Evolutionary conservation across 805 yeast genomes (phyloP).

Genomic region (Trichomonascus vanleenenianus): DNA sequence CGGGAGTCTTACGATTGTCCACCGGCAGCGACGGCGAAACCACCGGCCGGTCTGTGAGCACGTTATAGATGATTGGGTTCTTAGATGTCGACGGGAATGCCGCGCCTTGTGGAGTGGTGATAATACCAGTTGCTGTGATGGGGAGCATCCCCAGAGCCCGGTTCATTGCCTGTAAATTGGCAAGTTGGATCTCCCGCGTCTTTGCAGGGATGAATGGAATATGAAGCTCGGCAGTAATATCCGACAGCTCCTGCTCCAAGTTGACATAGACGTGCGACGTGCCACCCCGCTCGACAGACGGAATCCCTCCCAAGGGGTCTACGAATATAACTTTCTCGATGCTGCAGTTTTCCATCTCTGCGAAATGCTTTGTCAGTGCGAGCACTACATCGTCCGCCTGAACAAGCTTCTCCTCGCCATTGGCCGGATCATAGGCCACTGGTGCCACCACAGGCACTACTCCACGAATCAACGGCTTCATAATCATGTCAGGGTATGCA

Average conservation of each 20-base stretch:
- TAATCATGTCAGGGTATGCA: constrained; percentile 32
- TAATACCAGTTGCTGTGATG: constrained; percentile 63
- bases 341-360: constrained; percentile 28
- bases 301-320: constrained; percentile 85
- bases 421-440: constrained; percentile 51
- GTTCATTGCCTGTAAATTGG: constrained; percentile 61
- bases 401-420: constrained; percentile 33
- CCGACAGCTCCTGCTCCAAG: constrained; percentile 69
- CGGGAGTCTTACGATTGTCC: constrained; percentile 47
- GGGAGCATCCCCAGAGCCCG: constrained; percentile 45
- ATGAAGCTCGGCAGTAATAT: constrained; percentile 53
- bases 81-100: constrained; percentile 37
- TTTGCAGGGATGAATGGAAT: constrained; percentile 45
- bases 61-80: constrained; percentile 85
- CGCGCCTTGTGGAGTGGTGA: constrained; percentile 78
- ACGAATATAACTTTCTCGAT: constrained; percentile 78
- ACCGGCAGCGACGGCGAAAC: constrained; percentile 88
- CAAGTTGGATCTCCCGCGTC: constrained; percentile 47
- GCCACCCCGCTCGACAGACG: constrained; percentile 65
- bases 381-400: constrained; percentile 36
- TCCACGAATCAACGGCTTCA: constrained; percentile 38
- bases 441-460: constrained; percentile 53
- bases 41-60: constrained; percentile 84
- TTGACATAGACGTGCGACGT: constrained; percentile 81
- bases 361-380: constrained; percentile 32